Percentiles rank a stretch among this genome's conserved stretches.
Evolutionary conservation across 2,329 filamentous ascomycete genomes (phyloP).

Genomic region (Stemphylium vesicarium): DNA sequence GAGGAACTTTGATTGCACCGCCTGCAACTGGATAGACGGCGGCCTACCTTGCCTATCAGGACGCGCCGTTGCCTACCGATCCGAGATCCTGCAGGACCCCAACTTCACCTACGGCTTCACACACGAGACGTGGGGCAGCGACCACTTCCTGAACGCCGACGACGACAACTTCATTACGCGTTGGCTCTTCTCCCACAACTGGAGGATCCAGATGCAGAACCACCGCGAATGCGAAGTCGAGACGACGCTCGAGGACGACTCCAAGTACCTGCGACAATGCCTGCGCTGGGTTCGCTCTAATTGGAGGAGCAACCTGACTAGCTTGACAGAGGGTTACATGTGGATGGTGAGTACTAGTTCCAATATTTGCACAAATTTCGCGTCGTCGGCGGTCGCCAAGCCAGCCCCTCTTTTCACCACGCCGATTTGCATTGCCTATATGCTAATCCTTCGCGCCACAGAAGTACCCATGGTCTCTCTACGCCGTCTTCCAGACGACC

Average conservation of each 20-base stretch:
- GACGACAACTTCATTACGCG: constrained; percentile 98
- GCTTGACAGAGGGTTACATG: constrained; percentile 81
- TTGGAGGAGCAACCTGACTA: constrained; percentile 96
- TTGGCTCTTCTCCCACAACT: constrained; percentile 90
- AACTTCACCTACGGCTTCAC: constrained; percentile 89
- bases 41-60: constrained; percentile 97
- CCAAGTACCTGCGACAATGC: constrained; percentile 91
- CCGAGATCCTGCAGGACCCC: constrained; percentile 82
- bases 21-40: constrained; percentile 92
- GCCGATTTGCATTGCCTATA: constrained; percentile 22
- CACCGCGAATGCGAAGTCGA: constrained; percentile 82
- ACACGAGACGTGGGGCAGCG: constrained; percentile 72
- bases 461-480: constrained; percentile 91
- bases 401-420: constrained; percentile 33
- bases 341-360: constrained; percentile 71
- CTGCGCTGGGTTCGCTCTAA: constrained; percentile 95
- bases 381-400: constrained; percentile 36
- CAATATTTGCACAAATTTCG: constrained; percentile 32
- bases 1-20: constrained; percentile 95
- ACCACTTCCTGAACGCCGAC: constrained; percentile 91
- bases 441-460: constrained; percentile 49
- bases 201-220: constrained; percentile 96
- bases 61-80: constrained; percentile 89
- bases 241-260: constrained; percentile 88
- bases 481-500: constrained; percentile 90